phyloP scores from a whole-genome alignment of 306 rosid genomes.

The Begonia fuchsioides region DNA sequence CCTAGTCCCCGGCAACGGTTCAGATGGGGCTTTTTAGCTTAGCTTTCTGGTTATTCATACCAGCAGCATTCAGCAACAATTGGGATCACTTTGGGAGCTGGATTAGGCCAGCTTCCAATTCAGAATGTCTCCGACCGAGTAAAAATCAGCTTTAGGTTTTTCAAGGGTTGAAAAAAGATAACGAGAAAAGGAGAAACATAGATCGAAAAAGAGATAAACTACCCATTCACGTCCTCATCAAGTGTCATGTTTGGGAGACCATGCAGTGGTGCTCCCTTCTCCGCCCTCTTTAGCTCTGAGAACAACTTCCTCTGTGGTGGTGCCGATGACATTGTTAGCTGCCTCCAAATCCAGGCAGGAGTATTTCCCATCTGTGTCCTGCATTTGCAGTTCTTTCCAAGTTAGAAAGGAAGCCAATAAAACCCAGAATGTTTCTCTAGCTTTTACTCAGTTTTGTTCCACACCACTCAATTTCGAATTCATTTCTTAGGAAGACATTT shows the following conservation, averaged over 20 bases:
- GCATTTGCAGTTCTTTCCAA: constrained; percentile 6
- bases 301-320: constrained; percentile 86
- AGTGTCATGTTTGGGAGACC: too few relatives aligned
- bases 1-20: neutral
- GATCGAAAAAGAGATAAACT: neutral
- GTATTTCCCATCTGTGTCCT: constrained; percentile 65
- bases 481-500: too few relatives aligned
- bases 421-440: neutral
- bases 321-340: constrained; percentile 74
- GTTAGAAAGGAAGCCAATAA: neutral
- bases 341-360: constrained; percentile 63
- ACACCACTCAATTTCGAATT: neutral
- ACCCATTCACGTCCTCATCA: too few relatives aligned
- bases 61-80: too few relatives aligned
- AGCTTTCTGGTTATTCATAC: too few relatives aligned
- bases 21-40: neutral
- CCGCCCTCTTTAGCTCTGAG: constrained; percentile 42
- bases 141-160: neutral
- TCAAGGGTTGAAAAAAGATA: neutral
- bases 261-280: neutral
- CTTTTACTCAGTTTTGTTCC: neutral
- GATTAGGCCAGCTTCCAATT: neutral
- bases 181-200: neutral
- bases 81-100: too few relatives aligned
- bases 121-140: neutral